These are phyloP conservation scores for Scutellaria barbata DNA, from an alignment of 257 asterid genomes.

Conservation along the genomic window DNA sequence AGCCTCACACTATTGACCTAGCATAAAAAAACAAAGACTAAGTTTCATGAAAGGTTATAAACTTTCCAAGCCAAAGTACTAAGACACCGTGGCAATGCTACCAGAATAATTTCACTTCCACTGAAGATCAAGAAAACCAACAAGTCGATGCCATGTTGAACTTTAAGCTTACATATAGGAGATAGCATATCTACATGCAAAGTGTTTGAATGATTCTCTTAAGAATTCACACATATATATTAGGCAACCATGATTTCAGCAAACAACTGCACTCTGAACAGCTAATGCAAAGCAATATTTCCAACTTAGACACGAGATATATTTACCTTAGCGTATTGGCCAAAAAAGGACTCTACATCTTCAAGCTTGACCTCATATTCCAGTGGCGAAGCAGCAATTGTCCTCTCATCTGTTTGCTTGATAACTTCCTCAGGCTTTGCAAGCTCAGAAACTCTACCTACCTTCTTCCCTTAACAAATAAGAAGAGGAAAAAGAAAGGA, in stretches of 20 bases:
- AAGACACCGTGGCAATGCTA: too few species aligned
- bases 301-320: slow-evolving; percentile 4
- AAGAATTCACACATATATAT: background rate
- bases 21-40: slow-evolving; percentile 25
- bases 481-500: slow-evolving; percentile 10
- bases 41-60: background rate
- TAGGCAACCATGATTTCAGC: slow-evolving; percentile 5
- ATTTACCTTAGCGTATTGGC: slow-evolving; percentile 68
- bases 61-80: background rate
- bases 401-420: slow-evolving; percentile 74
- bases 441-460: slow-evolving; percentile 81
- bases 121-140: background rate
- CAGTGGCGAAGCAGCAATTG: slow-evolving; percentile 88
- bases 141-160: background rate
- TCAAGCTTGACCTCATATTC: slow-evolving; percentile 80
- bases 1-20: slow-evolving; percentile 98
- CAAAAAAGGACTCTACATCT: slow-evolving; percentile 76
- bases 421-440: slow-evolving; percentile 83
- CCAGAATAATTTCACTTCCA: too few species aligned
- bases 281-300: slow-evolving; percentile 6
- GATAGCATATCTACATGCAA: background rate
- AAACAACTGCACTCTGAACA: slow-evolving; percentile 12
- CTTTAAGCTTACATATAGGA: background rate
- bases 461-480: slow-evolving; percentile 56
- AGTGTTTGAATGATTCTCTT: background rate